These are phyloP conservation scores for Lachancea quebecensis DNA, from an alignment of 805 yeast species.

Conservation along the genomic window DNA sequence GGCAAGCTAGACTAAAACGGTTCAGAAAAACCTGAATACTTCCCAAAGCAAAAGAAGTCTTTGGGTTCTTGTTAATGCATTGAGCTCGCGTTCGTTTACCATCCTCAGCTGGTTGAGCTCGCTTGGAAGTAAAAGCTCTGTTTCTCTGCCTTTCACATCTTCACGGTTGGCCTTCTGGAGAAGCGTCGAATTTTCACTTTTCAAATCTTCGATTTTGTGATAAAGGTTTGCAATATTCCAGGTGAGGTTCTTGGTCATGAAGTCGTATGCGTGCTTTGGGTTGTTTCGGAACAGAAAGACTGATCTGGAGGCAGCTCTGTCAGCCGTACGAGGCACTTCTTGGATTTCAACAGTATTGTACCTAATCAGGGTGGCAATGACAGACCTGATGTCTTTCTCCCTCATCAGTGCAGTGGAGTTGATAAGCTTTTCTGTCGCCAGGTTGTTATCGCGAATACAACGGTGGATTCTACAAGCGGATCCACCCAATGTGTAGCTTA, in stretches of 20 bases:
- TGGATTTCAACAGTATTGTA: slow-evolving; percentile 78
- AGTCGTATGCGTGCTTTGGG: slow-evolving; percentile 42
- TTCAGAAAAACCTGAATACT: slow-evolving; percentile 37
- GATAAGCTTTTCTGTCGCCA: slow-evolving; percentile 80
- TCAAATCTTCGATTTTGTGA: slow-evolving; percentile 48
- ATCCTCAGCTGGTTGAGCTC: slow-evolving; percentile 67
- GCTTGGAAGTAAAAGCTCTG: slow-evolving; percentile 60
- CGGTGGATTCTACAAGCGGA: slow-evolving; percentile 68
- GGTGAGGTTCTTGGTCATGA: slow-evolving; percentile 40
- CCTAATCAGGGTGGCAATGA: slow-evolving; percentile 57
- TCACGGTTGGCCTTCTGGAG: slow-evolving; percentile 79
- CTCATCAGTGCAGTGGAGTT: slow-evolving; percentile 69
- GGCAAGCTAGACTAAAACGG: not conserved
- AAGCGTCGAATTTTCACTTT: slow-evolving; percentile 56
- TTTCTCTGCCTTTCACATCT: slow-evolving; percentile 80
- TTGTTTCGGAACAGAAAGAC: slow-evolving; percentile 74
- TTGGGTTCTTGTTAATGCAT: slow-evolving; percentile 45
- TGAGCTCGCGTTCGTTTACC: slow-evolving; percentile 51
- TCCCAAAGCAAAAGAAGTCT: slow-evolving; percentile 55
- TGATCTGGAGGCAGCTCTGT: slow-evolving; percentile 85
- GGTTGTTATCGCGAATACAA: slow-evolving; percentile 60
- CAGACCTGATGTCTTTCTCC: slow-evolving; percentile 68
- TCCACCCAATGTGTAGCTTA: slow-evolving; percentile 57
- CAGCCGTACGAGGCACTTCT: slow-evolving; percentile 88
- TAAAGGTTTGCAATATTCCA: slow-evolving; percentile 42